Base-by-base conservation (phyloP, 768 basidiomycete genomes). In the Panaeolus cyanescens region DNA sequence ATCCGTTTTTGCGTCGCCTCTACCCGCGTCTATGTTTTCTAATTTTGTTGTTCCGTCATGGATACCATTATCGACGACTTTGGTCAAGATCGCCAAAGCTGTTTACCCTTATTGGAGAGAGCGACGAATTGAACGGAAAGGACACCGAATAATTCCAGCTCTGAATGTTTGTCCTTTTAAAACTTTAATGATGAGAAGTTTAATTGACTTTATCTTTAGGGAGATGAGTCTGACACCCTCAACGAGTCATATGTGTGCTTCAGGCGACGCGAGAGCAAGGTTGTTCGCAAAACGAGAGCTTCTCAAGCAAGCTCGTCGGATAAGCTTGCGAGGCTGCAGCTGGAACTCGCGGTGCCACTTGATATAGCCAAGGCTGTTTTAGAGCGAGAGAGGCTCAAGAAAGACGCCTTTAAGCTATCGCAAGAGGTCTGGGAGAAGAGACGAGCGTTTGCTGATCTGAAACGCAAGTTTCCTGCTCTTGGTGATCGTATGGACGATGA, bases 241-340 rank as follows among this genome's bases (percentile, higher is more conserved):
- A 94, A 93, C 59, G 95, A 96, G 68, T 96, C 96, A 0, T 99
- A 98, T 64, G 91, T 98, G 50, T 99, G 97, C 75, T 99, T 99
- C 83, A 87, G 97, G 33, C 85, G 95, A 62, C 90, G 96, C 58
- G 96, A 99, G 72, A 89, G 91, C 74, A 99, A 99, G 72, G 88
- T 92, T 3, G 85, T 93, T 53, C 88, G 97, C 64, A 99, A 99
- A 78, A 98, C 96, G 9, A 88, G 96, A 7, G 90, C 95, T 13
- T 91, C 91, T 1, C 96, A 99, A 70, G 88, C 88, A 8, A 90
- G 91, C 1, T 93, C 89, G 19, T 90, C 95, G 13, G 96, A 99
- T 68, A 93, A 94, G 66, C 85, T 99, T 65, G 75, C 87, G 4
- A 91, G 93, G 19, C 78, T 99, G 15, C 89, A 93, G 64, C 71